These are phyloP conservation scores for Cinnamomum micranthum DNA, from an alignment of 164 flowering plant species.

Conservation along the genomic window DNA sequence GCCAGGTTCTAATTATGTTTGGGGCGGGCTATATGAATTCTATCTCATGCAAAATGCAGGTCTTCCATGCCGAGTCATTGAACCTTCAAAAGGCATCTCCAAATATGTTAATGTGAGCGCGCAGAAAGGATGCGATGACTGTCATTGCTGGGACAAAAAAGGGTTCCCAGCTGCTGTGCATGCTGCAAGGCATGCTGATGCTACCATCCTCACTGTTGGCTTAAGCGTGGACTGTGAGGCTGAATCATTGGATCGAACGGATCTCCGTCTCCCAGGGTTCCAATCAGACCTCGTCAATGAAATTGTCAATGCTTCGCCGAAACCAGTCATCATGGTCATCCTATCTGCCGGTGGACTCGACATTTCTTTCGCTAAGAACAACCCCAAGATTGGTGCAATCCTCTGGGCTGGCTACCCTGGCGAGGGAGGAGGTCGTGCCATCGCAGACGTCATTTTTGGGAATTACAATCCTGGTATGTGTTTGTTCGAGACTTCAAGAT, in stretches of 20 bases:
- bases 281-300: conserved; percentile 60
- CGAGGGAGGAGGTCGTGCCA: conserved; percentile 69
- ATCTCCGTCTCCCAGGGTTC: conserved; percentile 62
- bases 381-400: conserved; percentile 59
- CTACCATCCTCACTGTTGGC: conserved; percentile 61
- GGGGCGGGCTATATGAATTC: no score
- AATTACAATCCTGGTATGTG: conserved; percentile 30
- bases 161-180: conserved; percentile 42
- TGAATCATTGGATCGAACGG: conserved; percentile 44
- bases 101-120: not conserved
- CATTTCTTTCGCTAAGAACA: conserved; percentile 61
- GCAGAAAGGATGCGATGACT: conserved; percentile 23
- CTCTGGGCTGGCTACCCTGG: conserved; percentile 88
- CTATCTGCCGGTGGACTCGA: conserved; percentile 72
- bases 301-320: conserved; percentile 51
- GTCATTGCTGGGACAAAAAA: conserved; percentile 34
- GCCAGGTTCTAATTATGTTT: no score
- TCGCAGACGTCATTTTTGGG: conserved; percentile 63
- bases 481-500: no score
- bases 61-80: conserved; percentile 16
- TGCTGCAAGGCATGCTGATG: conserved; percentile 61
- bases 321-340: conserved; percentile 56
- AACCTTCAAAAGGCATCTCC: conserved; percentile 4
- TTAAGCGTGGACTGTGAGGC: conserved; percentile 59
- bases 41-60: conserved; percentile 7